These are phyloP conservation scores for Grosmannia huntii DNA, from an alignment of 2,329 filamentous ascomycete genomes.

Conservation along the genomic window DNA sequence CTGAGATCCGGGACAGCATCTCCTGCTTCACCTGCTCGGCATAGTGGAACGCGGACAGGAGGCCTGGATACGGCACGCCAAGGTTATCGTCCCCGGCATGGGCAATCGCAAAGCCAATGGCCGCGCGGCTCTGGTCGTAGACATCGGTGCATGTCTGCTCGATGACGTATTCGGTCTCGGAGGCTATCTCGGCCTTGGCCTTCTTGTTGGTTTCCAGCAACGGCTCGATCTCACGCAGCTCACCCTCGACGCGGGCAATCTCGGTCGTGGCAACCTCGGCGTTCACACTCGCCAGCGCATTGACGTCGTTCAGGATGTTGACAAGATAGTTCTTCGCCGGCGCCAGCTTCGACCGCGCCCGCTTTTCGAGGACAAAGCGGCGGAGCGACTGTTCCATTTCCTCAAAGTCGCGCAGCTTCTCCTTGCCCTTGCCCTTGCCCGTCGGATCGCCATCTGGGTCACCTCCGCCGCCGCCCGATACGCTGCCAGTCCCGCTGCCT, in stretches of 20 bases:
- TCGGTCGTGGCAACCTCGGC: slow-evolving; percentile 76
- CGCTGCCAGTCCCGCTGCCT: slow-evolving; percentile 38
- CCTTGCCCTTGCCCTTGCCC: slow-evolving; percentile 75
- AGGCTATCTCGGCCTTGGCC: slow-evolving; percentile 65
- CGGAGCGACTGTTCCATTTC: slow-evolving; percentile 78
- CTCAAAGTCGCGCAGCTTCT: slow-evolving; percentile 82
- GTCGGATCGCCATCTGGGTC: slow-evolving; percentile 47
- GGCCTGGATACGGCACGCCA: slow-evolving; percentile 73
- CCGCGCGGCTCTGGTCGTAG: slow-evolving; percentile 69
- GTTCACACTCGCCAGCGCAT: slow-evolving; percentile 75
- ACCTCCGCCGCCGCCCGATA: slow-evolving; percentile 41
- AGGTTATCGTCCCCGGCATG: slow-evolving; percentile 66
- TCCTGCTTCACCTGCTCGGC: slow-evolving; percentile 86
- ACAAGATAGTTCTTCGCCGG: slow-evolving; percentile 91
- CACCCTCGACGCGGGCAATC: slow-evolving; percentile 66
- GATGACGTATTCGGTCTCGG: slow-evolving; percentile 68
- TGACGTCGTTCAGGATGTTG: slow-evolving; percentile 81
- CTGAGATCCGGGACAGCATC: slow-evolving; percentile 79
- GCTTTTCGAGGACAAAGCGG: slow-evolving; percentile 90
- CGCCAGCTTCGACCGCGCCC: slow-evolving; percentile 86
- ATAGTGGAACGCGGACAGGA: slow-evolving; percentile 78
- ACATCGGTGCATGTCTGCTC: slow-evolving; percentile 77
- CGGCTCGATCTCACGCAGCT: slow-evolving; percentile 73
- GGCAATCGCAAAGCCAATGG: slow-evolving; percentile 61
- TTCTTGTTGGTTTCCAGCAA: slow-evolving; percentile 73